Conservation (phyloP, 352 stramenopile species). For the Globisporangium takayamanum region DNA sequence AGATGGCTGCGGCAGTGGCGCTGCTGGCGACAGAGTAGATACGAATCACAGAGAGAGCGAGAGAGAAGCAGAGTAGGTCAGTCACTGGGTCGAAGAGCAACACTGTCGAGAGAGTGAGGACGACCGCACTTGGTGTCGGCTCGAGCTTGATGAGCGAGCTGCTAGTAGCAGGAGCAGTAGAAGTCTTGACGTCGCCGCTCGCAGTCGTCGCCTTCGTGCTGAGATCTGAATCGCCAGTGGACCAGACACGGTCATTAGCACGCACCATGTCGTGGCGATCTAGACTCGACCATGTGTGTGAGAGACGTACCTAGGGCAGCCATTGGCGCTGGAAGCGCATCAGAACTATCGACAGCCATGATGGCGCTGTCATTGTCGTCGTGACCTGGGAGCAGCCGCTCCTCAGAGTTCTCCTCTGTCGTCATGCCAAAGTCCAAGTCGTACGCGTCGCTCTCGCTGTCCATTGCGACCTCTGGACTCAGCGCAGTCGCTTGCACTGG, state of each 20-base stretch:
- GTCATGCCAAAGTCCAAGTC: slow-evolving; percentile 8
- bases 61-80: background rate
- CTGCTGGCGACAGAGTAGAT: background rate
- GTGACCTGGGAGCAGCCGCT: background rate
- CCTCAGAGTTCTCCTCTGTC: slow-evolving; percentile 9
- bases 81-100: background rate
- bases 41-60: background rate
- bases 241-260: too few species aligned
- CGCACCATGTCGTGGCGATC: too few species aligned
- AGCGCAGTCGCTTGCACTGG: too few species aligned
- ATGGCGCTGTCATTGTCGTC: background rate
- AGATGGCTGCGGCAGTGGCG: too few species aligned
- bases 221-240: background rate
- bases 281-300: too few species aligned
- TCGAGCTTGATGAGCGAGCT: background rate
- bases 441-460: background rate
- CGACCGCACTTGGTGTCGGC: background rate
- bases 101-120: background rate
- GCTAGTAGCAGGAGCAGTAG: too few species aligned
- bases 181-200: background rate
- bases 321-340: too few species aligned
- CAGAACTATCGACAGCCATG: background rate
- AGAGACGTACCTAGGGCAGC: too few species aligned
- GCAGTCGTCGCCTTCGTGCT: too few species aligned
- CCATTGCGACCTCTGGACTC: background rate